phyloP scores from a whole-genome alignment of 2,329 filamentous ascomycete species.

The Calycina herbarum region DNA sequence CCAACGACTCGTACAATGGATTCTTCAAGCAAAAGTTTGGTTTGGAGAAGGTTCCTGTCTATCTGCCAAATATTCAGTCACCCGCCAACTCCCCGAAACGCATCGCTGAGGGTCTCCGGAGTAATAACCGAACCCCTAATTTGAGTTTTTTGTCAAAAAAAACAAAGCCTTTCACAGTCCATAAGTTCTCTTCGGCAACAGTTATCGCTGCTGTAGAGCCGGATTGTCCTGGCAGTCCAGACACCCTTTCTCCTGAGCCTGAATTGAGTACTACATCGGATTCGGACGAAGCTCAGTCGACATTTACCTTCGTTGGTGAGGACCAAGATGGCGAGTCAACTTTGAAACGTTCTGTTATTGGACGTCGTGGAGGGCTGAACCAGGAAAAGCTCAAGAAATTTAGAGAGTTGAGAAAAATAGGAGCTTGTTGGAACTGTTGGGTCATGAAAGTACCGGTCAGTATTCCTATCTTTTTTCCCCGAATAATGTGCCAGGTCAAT shows the following conservation, averaged over 20 bases:
- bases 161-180: not conserved
- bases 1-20: conserved; percentile 25
- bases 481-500: not conserved
- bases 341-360: conserved; percentile 11
- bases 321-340: not conserved
- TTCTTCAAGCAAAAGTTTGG: conserved; percentile 27
- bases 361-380: conserved; percentile 24
- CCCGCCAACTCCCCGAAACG: not conserved
- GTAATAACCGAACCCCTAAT: not conserved
- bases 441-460: conserved; percentile 28
- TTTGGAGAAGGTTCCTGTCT: conserved; percentile 16
- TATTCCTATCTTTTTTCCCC: not conserved
- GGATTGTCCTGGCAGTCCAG: not conserved
- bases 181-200: not conserved
- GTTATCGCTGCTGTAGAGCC: not conserved
- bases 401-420: conserved; percentile 26
- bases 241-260: conserved; percentile 6
- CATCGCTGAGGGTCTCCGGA: not conserved
- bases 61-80: not conserved
- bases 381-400: conserved; percentile 20
- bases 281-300: not conserved
- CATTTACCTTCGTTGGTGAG: conserved; percentile 22
- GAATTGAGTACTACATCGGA: not conserved
- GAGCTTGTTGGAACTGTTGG: conserved; percentile 32
- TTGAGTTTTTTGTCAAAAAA: not conserved